These are phyloP conservation scores for Isatis lusitanica DNA, from an alignment of 441 rosid genomes.

Conservation along the genomic window DNA sequence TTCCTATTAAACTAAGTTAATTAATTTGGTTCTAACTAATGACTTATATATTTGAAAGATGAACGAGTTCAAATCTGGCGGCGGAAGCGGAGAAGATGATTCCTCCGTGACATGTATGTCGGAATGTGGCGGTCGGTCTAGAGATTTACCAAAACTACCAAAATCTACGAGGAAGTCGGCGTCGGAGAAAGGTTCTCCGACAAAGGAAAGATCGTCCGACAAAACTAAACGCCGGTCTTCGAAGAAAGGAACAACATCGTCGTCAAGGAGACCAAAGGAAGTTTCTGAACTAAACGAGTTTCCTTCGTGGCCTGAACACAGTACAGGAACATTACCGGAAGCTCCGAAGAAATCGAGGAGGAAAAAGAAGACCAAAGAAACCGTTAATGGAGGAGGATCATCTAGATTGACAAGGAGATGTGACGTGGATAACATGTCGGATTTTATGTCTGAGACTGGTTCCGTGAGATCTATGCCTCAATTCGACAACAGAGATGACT, in stretches of 20 bases:
- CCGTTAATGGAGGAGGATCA: constrained; percentile 32
- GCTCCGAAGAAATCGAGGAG: constrained; percentile 46
- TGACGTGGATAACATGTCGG: constrained; percentile 33
- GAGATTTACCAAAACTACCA: constrained; percentile 45
- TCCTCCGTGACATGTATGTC: constrained; percentile 35
- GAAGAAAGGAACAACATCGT: constrained; percentile 22
- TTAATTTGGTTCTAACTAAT: neutral
- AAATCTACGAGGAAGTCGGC: constrained; percentile 50
- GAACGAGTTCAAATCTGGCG: constrained; percentile 50
- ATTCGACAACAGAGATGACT: constrained; percentile 29
- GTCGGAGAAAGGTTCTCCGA: constrained; percentile 37
- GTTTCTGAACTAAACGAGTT: neutral
- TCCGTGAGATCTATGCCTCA: constrained; percentile 40
- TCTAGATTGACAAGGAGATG: constrained; percentile 46
- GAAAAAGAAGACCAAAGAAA: constrained; percentile 65
- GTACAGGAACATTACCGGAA: constrained; percentile 27
- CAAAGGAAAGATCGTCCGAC: constrained; percentile 46
- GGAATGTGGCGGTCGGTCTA: constrained; percentile 48
- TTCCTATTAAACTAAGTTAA: neutral
- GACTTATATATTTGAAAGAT: constrained; percentile 32
- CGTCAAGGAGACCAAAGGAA: constrained; percentile 23
- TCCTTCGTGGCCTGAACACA: neutral
- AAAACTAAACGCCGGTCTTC: constrained; percentile 45
- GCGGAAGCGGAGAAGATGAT: constrained; percentile 34
- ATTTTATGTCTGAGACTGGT: constrained; percentile 37